Evolutionary conservation across 2,329 filamentous ascomycete species (phyloP).

Genomic region (Hymenoscyphus albidus): DNA sequence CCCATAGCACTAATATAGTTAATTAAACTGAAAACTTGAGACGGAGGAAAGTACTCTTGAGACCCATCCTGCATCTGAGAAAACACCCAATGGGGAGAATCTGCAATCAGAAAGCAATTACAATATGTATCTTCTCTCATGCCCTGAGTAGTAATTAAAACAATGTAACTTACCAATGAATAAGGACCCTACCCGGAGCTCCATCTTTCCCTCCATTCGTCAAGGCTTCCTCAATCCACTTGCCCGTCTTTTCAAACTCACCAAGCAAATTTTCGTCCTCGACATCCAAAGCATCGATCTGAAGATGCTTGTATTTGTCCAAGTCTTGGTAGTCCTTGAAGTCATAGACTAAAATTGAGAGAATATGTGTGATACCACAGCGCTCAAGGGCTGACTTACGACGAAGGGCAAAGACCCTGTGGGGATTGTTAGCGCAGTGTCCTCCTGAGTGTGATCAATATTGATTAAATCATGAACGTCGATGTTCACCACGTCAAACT

Average conservation of each 20-base stretch:
- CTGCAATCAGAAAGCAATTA: background rate
- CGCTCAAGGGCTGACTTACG: conserved; percentile 66
- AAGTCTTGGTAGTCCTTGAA: conserved; percentile 51
- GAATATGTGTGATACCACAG: conserved; percentile 79
- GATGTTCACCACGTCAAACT: background rate
- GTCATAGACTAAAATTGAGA: conserved; percentile 74
- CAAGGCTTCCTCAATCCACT: conserved; percentile 78
- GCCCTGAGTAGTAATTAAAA: conserved; percentile 5
- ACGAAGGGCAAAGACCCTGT: conserved; percentile 74
- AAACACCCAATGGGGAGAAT: background rate
- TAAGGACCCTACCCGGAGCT: conserved; percentile 56
- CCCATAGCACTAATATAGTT: conserved; percentile 75
- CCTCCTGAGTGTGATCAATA: background rate
- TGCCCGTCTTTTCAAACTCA: conserved; percentile 72
- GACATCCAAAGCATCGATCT: conserved; percentile 84
- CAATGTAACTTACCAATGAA: conserved; percentile 60
- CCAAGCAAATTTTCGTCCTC: conserved; percentile 83
- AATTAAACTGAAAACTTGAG: background rate
- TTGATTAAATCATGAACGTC: background rate
- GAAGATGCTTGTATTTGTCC: conserved; percentile 65
- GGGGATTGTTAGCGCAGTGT: background rate
- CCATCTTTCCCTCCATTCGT: conserved; percentile 48
- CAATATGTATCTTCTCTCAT: background rate
- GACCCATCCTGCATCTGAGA: too few species aligned
- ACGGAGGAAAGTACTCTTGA: too few species aligned